These are phyloP conservation scores for Albophoma yamanashiensis DNA, from an alignment of 2,329 filamentous ascomycete species.

Conservation along the genomic window DNA sequence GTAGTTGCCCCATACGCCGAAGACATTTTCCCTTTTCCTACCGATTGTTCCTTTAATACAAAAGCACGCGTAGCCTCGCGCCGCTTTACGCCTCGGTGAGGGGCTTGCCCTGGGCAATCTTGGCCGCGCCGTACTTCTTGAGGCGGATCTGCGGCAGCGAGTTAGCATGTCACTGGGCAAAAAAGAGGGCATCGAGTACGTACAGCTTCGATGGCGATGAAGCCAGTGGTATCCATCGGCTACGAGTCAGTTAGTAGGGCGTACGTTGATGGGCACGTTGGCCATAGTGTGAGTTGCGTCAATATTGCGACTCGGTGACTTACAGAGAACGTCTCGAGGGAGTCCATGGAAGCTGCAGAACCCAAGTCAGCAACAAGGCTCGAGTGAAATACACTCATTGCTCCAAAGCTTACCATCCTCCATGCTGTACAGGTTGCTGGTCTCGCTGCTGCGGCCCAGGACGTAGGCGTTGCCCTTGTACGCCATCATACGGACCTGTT, in stretches of 20 bases:
- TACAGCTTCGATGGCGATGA: conserved; percentile 53
- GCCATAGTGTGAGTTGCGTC: neutral
- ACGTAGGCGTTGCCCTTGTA: conserved; percentile 41
- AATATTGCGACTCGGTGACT: neutral
- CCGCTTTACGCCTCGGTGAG: conserved; percentile 14
- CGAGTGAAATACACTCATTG: neutral
- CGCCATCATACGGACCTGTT: conserved; percentile 13
- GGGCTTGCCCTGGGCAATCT: conserved; percentile 25
- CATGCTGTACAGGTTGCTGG: conserved; percentile 40
- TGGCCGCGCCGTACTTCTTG: conserved; percentile 31
- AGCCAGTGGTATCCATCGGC: conserved; percentile 46
- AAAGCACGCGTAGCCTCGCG: neutral
- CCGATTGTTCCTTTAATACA: neutral
- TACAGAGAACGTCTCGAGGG: conserved; percentile 30
- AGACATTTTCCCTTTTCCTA: neutral
- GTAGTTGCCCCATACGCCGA: neutral
- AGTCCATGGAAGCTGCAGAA: conserved; percentile 33
- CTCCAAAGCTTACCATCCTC: conserved; percentile 19
- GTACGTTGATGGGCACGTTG: neutral
- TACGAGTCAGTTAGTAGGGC: conserved; percentile 21
- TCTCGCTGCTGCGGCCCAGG: conserved; percentile 31
- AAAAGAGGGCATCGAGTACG: neutral
- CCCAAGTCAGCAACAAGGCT: neutral
- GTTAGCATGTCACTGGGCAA: neutral
- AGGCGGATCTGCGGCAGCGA: conserved; percentile 40